Evolutionary conservation across 805 yeast genomes (phyloP), one percentile per base, ranked within the genome.

Genomic region (Blastobotrys parvus): DNA sequence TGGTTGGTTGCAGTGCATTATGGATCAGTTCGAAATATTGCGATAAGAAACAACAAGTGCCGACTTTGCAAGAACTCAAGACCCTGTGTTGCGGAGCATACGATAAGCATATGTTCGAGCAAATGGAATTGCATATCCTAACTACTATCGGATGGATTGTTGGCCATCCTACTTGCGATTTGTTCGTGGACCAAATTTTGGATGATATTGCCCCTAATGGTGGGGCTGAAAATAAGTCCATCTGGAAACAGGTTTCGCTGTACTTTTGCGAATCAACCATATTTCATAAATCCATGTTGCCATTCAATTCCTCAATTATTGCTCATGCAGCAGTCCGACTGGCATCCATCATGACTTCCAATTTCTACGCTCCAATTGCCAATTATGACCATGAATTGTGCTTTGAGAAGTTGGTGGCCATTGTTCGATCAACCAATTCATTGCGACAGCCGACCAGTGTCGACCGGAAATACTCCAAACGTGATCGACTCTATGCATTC

Each of bases 11-110:
- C 47, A 86, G 95, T 3, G 86, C 95, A 47, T 67, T 90, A 29
- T 90, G 97, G 97, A 74, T 90, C 25, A 86, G 95, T 2, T 80
- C 95, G 20, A 90, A 90, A 61, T 71, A 80, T n/a, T 75, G 75
- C 55, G 86, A 86, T 46, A 79, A 80, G 58, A 74, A 92, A 57
- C 77, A 78, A 46, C 70, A 86, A 53, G 75, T 83, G 39, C 94
- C 94, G 36, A 74, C 85, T 50, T 70, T 84, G 41, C 67, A 73
- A 25, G 94, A 85, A 56, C 70, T 86, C 44, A 77, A 82, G 45
- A 77, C 72, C 53, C 68, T 84, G 51, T 84, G 94, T 64, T 84
- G 85, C 38, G 71, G 71, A 44, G 72, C 72, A 8, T 80, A 80
- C 55, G 77, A 75, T 47, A 77, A 71, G 50, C 70, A 72, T 15